Evolutionary conservation across 306 rosid genomes (phyloP), one percentile per base, ranked within the genome.

Genomic region (Geum urbanum): DNA sequence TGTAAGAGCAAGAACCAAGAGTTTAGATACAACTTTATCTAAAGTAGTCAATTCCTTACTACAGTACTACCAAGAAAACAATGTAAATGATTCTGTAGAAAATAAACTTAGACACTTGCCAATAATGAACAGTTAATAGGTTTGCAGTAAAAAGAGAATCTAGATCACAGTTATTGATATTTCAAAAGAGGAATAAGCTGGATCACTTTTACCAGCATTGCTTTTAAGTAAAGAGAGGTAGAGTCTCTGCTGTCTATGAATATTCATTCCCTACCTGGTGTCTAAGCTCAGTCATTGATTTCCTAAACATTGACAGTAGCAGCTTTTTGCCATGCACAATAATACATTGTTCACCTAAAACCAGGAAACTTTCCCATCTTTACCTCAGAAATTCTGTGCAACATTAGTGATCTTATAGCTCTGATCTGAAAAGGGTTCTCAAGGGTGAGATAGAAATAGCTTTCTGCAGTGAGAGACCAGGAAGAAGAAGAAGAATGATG

Each of bases 301-400:
- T 79, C 81, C 76, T 77, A 72, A 80, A 72, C 57, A 60, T 55
- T 1, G 72, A 56, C 49, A 46, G 55, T 10, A 71, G 73, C 75
- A 62, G 74, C 77, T 81, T 76, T 83, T 76, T 71, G 63, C 63
- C 71, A 74, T 77, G 40, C 79, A 56, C 73, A 51, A 71, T 22
- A 60, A n/a, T 70, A 18, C 63, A 59, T 70, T 81, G 72, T 63
- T 56, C 75, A 41, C 60, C 50, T 63, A 58, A 61, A 53, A 41
- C 55, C 50, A 58, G 65, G 9, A 62, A 49, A 9, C 40, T 16
- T 19, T 64, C 66, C 47, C 66, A 59, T 48, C 73, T 19, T 27
- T 49, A 63, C 47, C 32, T 14, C 48, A 15, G 47, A 41, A 51
- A 24, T 39, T 72, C 15, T 70, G 3, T 11, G 20, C 41, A 37